A percentile compares a stretch with the other conserved stretches of the same genome.
phyloP scores from a whole-genome alignment of 2,329 filamentous ascomycete genomes.

The Orbilia ellipsospora region DNA sequence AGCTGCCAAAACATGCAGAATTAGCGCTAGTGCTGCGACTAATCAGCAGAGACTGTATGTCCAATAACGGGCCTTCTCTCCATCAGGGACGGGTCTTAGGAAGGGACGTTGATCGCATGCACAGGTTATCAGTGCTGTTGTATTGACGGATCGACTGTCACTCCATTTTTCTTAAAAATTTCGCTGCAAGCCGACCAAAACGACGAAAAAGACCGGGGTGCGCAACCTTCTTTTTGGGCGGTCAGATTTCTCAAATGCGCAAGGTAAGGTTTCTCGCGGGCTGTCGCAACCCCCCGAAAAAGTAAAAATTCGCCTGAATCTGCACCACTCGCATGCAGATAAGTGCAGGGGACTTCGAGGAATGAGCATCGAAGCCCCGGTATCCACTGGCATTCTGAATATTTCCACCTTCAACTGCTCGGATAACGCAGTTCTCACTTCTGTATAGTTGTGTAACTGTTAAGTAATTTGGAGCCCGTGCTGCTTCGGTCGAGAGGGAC shows the following conservation, averaged over 20 bases:
- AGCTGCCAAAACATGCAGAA: slow-evolving; percentile 26
- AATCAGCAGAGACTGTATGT: slow-evolving; percentile 8
- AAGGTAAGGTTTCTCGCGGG: slow-evolving; percentile 45
- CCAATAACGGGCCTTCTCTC: not conserved
- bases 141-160: slow-evolving; percentile 32
- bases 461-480: slow-evolving; percentile 15
- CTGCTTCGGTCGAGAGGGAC: slow-evolving; percentile 41
- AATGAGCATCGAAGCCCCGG: slow-evolving; percentile 42
- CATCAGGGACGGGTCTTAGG: not conserved
- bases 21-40: slow-evolving; percentile 8
- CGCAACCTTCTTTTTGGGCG: slow-evolving; percentile 7
- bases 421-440: slow-evolving; percentile 26
- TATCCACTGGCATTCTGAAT: slow-evolving; percentile 19
- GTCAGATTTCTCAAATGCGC: slow-evolving; percentile 29
- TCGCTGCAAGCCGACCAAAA: slow-evolving; percentile 7
- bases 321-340: slow-evolving; percentile 17
- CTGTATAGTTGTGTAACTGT: not conserved
- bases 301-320: slow-evolving; percentile 47
- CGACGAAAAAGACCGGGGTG: not conserved
- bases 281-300: slow-evolving; percentile 55
- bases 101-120: slow-evolving; percentile 17
- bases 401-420: slow-evolving; percentile 39
- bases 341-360: slow-evolving; percentile 34
- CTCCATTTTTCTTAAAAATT: slow-evolving; percentile 18
- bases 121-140: slow-evolving; percentile 28